phyloP scores from a whole-genome alignment of 768 basidiomycete genomes.

The Boletus bicolor region DNA sequence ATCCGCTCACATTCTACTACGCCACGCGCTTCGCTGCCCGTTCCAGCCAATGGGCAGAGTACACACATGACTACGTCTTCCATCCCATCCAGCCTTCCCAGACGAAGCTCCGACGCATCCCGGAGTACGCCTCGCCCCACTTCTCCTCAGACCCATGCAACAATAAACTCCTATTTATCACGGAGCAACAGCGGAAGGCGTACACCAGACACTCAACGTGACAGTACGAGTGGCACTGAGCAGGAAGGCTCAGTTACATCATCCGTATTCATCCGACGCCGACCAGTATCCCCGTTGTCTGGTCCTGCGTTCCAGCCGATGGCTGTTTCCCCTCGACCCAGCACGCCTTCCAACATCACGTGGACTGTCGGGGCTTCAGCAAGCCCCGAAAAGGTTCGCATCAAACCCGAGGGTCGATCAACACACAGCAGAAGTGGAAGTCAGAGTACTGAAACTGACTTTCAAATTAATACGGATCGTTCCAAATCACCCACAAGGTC shows the following conservation, averaged over 20 bases:
- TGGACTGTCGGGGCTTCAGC: conserved; percentile 50
- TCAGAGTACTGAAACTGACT: conserved; percentile 41
- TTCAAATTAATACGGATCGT: conserved; percentile 28
- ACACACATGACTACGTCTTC: conserved; percentile 36
- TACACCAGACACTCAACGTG: conserved; percentile 55
- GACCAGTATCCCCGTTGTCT: conserved; percentile 73
- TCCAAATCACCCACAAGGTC: conserved; percentile 47
- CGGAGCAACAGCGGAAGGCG: conserved; percentile 62
- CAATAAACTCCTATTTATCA: conserved; percentile 47
- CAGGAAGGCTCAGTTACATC: conserved; percentile 48
- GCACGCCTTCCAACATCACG: conserved; percentile 74
- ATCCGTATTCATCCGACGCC: conserved; percentile 52
- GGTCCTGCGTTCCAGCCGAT: conserved; percentile 59
- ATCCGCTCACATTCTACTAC: conserved; percentile 68
- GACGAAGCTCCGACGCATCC: conserved; percentile 58
- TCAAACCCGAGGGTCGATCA: conserved; percentile 28
- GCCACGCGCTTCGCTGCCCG: conserved; percentile 73
- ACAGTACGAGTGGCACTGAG: conserved; percentile 33
- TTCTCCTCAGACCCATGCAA: conserved; percentile 42
- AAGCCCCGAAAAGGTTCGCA: conserved; percentile 31
- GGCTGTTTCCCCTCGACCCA: conserved; percentile 47
- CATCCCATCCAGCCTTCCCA: conserved; percentile 38
- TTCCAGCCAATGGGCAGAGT: conserved; percentile 36
- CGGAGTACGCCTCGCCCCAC: conserved; percentile 45
- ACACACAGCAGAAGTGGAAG: conserved; percentile 58